Evolutionary conservation across 164 flowering plant species (phyloP).

Genomic region (Amborella trichopoda): DNA sequence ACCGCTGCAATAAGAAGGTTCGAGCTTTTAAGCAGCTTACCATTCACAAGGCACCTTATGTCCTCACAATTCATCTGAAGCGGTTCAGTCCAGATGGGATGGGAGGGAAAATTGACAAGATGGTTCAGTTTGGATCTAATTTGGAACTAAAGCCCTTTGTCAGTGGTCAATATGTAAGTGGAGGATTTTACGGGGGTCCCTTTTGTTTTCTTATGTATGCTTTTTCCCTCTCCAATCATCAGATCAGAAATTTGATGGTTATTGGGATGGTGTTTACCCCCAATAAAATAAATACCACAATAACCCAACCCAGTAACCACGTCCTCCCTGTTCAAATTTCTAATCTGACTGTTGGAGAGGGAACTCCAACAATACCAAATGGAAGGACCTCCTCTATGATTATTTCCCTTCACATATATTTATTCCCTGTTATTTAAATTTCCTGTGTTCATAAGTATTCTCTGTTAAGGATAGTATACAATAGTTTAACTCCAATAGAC

Average conservation of each 20-base stretch:
- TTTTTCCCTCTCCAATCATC: neutral
- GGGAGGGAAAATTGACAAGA: slow-evolving; percentile 74
- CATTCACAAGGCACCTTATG: slow-evolving; percentile 81
- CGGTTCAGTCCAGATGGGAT: slow-evolving; percentile 61
- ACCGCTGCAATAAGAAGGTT: slow-evolving; percentile 86
- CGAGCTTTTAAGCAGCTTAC: slow-evolving; percentile 87
- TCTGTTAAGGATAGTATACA: no score
- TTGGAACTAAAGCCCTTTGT: slow-evolving; percentile 80
- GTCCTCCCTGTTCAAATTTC: no score
- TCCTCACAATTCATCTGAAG: slow-evolving; percentile 82
- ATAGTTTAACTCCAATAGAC: no score
- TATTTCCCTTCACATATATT: neutral
- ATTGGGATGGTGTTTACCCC: no score
- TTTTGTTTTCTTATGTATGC: neutral
- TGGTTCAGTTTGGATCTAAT: slow-evolving; percentile 46
- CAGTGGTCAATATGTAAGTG: slow-evolving; percentile 73
- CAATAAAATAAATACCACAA: no score
- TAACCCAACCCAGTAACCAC: no score
- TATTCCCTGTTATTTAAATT: neutral
- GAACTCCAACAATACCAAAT: no score
- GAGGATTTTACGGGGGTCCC: neutral
- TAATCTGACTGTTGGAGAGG: no score
- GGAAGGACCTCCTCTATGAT: no score
- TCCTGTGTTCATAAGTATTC: no score
- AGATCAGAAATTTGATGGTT: no score